These are phyloP conservation scores for Nepenthes alata DNA, from an alignment of 179 eudicot species.

Conservation along the genomic window DNA sequence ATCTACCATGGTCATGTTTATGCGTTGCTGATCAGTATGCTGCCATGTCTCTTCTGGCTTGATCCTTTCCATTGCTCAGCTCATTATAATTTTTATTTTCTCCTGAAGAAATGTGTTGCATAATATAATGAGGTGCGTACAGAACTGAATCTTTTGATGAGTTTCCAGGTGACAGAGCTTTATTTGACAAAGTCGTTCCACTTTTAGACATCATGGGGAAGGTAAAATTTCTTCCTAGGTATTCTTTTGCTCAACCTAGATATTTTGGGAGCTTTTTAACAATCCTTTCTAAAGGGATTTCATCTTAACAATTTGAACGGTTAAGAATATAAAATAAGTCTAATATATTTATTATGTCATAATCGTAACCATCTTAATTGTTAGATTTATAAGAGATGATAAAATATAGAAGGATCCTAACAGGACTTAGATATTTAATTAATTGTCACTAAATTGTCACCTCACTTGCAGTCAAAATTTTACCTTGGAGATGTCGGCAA, in stretches of 20 bases:
- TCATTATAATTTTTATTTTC: neutral
- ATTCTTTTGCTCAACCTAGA: neutral
- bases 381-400: neutral
- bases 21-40: neutral
- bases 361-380: neutral
- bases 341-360: too few relatives aligned
- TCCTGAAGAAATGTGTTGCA: neutral
- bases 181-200: constrained; percentile 58
- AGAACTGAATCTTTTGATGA: constrained; percentile 13
- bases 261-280: neutral
- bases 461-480: constrained; percentile 55
- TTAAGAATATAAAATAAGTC: too few relatives aligned
- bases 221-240: constrained; percentile 26
- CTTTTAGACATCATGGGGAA: constrained; percentile 91
- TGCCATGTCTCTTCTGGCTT: neutral
- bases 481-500: constrained; percentile 96
- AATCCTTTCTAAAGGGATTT: too few relatives aligned
- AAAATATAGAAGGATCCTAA: too few relatives aligned
- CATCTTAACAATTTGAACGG: too few relatives aligned
- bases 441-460: neutral
- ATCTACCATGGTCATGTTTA: too few relatives aligned
- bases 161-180: constrained; percentile 63
- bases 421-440: too few relatives aligned
- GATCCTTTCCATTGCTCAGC: too few relatives aligned
- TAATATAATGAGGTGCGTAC: neutral